A percentile compares a stretch with the other conserved stretches of the same genome.
phyloP scores from a whole-genome alignment of 169 alveolate genomes.

The Plasmodium cynomolgi region DNA sequence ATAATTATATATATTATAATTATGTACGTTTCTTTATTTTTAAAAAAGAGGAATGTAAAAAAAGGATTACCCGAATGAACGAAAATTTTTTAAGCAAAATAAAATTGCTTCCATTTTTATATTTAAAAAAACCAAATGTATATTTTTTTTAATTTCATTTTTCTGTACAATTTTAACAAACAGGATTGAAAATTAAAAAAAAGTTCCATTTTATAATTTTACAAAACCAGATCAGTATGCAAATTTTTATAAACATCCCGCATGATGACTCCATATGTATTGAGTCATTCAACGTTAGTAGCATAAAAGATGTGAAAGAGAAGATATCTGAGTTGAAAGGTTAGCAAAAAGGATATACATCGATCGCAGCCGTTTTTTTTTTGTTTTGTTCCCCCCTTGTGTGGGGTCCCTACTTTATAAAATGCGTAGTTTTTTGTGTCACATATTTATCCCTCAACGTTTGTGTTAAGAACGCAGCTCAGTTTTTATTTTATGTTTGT shows the following conservation, averaged over 20 bases:
- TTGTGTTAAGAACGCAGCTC: not conserved
- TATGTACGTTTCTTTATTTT: not conserved
- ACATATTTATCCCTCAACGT: not conserved
- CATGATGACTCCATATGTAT: slow-evolving; percentile 73
- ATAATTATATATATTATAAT: not conserved
- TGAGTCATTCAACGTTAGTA: slow-evolving; percentile 62
- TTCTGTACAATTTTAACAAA: slow-evolving; percentile 9
- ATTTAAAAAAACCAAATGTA: slow-evolving; percentile 19
- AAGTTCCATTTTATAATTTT: slow-evolving; percentile 13
- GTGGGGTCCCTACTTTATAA: not conserved
- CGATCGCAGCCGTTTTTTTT: not conserved
- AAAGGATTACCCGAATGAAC: not conserved
- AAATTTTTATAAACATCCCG: slow-evolving; percentile 56
- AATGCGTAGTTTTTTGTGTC: not conserved
- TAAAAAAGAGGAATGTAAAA: not conserved
- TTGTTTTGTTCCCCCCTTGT: not conserved
- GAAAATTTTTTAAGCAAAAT: not conserved
- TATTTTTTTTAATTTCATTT: not conserved
- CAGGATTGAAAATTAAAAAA: slow-evolving; percentile 19
- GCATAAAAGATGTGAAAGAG: slow-evolving; percentile 64
- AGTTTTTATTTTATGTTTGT: not conserved
- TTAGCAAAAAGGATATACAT: slow-evolving; percentile 1
- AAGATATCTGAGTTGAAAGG: slow-evolving; percentile 66
- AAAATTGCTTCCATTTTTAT: slow-evolving; percentile 4
- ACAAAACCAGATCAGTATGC: slow-evolving; percentile 27